phyloP scores from a whole-genome alignment of 306 rosid genomes.

The Vigna trinervia region DNA sequence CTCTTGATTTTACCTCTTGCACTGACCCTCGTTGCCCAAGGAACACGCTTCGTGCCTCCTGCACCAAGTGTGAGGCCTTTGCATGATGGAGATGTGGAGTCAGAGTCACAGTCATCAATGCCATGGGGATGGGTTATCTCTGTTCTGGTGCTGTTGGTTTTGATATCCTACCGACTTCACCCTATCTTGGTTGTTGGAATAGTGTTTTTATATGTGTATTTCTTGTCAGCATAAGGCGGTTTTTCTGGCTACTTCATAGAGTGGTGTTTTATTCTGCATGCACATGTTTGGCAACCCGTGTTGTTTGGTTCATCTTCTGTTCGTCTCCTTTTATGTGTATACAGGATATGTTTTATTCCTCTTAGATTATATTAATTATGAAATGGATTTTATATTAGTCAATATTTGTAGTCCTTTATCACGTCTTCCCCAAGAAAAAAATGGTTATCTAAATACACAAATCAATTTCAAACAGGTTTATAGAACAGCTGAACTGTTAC shows the following conservation, averaged over 20 bases:
- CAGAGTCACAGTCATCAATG: neutral
- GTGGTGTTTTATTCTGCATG: neutral
- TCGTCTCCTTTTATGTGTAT: neutral
- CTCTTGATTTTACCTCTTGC: slow-evolving; percentile 42
- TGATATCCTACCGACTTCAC: slow-evolving; percentile 37
- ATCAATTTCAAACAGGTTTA: neutral
- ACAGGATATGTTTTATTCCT: neutral
- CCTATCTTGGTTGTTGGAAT: slow-evolving; percentile 39
- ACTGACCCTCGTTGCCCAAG: slow-evolving; percentile 24
- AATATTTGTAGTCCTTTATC: neutral
- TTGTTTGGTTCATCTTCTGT: neutral
- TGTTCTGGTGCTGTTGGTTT: slow-evolving; percentile 36
- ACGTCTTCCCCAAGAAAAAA: neutral
- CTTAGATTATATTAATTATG: slow-evolving; percentile 5
- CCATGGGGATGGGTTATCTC: slow-evolving; percentile 22
- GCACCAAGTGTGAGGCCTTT: neutral
- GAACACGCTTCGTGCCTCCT: slow-evolving; percentile 16
- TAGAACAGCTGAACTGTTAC: neutral
- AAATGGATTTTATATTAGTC: neutral
- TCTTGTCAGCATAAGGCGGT: slow-evolving; percentile 19
- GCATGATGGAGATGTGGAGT: neutral
- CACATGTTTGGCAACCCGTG: neutral
- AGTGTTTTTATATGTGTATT: slow-evolving; percentile 21
- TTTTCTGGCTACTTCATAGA: neutral
- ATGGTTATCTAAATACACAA: neutral